Evolutionary conservation across 305 asterid species (phyloP).

Genomic region (Fraxinus latifolia): DNA sequence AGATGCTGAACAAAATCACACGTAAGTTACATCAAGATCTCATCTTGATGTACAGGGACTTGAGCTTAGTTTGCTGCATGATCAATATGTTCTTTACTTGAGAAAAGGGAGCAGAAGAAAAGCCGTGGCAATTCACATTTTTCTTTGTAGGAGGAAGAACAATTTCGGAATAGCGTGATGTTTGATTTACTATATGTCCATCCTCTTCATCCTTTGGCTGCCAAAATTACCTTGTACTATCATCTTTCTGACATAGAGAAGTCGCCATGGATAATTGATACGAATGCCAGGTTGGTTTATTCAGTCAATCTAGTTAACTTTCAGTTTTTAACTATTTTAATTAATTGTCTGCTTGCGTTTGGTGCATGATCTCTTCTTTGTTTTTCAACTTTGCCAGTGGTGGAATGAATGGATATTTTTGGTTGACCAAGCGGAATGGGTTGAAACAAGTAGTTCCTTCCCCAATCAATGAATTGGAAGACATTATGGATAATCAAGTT

Average conservation of each 20-base stretch:
- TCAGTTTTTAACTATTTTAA: constrained; percentile 10
- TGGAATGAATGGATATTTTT: constrained; percentile 90
- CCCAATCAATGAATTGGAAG: constrained; percentile 58
- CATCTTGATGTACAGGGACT: background rate
- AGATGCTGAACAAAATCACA: background rate
- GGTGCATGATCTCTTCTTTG: constrained; percentile 15
- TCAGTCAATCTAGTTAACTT: constrained; percentile 12
- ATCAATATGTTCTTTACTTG: background rate
- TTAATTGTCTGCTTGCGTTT: constrained; percentile 16
- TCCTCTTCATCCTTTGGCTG: constrained; percentile 62
- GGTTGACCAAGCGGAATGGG: constrained; percentile 71
- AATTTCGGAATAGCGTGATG: constrained; percentile 73
- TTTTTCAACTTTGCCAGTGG: constrained; percentile 48
- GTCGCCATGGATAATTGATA: constrained; percentile 51
- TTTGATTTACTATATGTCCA: constrained; percentile 77
- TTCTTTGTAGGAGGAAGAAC: constrained; percentile 73
- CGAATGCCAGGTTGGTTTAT: constrained; percentile 58
- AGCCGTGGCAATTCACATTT: constrained; percentile 16
- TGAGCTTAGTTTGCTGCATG: background rate
- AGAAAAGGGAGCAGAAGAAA: background rate
- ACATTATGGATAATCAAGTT: constrained; percentile 51
- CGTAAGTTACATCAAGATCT: background rate
- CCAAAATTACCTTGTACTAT: constrained; percentile 57
- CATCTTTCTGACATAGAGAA: constrained; percentile 39
- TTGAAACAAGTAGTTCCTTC: constrained; percentile 47